Base-by-base conservation (phyloP, 1,284 basidiomycete species). In the Ganoderma sp. region DNA sequence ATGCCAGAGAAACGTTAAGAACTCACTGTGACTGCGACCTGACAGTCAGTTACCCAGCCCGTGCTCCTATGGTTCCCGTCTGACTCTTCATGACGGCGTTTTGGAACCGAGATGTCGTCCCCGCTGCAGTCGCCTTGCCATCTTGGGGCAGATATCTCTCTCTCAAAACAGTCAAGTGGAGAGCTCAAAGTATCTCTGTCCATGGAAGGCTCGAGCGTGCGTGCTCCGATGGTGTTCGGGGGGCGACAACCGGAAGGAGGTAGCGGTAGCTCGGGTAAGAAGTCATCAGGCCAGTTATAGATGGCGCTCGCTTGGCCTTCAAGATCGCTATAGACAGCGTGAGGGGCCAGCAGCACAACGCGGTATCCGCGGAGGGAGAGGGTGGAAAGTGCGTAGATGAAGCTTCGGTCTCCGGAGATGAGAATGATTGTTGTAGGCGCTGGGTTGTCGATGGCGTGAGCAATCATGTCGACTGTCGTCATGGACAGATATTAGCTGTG, bases 361-460 rank as follows among this genome's bases (percentile, higher is more conserved):
- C 76, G 77, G 74, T 87, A 87, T 58, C 79, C 78, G 42, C 87
- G 81, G 37, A 85, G 79, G 25, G 83, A 81, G 28, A 89, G 77
- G 41, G 82, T 79, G 2, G 87, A 84, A 48, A 87, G 77, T n/a
- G 84, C 83, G 74, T 88, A 88, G 1, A 85, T 82, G 74, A 87
- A 89, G 74, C 88, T 87, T 61, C 85, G 79, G 74, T 89, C 87
- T 19, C 84, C 85, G 7, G 86, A 83, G 65, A 89, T 86, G 32
- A 89, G 75, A 61, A 88, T 74, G 63, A 88, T 80, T 7, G 87
- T 87, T 19, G 81, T 78, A 1, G 85, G 84, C 3, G 81, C 50
- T 6, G 83, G 80, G 67, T 83, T 83, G 77, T 89, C 88, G 66
- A 87, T 83, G 7, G 85, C 87, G 75, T 84, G 83, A 0, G 83